Conservation (phyloP, 2,329 filamentous ascomycete species). For the Aspergillus udagawae region DNA sequence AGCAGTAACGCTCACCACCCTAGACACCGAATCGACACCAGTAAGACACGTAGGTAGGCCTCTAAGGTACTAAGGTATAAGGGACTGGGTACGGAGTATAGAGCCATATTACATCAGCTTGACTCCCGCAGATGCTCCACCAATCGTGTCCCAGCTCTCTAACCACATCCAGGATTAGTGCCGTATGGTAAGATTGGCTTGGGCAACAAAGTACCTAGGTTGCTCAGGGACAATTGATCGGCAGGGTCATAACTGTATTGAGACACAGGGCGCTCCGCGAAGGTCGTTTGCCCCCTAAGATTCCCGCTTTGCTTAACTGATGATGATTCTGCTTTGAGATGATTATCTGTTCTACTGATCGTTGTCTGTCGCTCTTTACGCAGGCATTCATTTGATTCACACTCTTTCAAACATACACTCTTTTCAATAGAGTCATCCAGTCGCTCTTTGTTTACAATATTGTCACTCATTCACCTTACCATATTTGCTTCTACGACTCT, state of each 20-base stretch:
- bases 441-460: slow-evolving; percentile 10
- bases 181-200: neutral
- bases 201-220: neutral
- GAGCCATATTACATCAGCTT: neutral
- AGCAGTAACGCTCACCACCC: neutral
- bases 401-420: slow-evolving; percentile 4
- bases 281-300: slow-evolving; percentile 5
- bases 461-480: slow-evolving; percentile 1
- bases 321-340: slow-evolving; percentile 10
- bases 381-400: slow-evolving; percentile 3
- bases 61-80: too few relatives aligned
- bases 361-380: slow-evolving; percentile 17
- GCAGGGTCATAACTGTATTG: slow-evolving; percentile 9
- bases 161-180: neutral
- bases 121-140: neutral
- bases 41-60: too few relatives aligned
- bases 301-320: slow-evolving; percentile 15
- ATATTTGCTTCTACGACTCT: neutral
- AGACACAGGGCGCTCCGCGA: slow-evolving; percentile 6
- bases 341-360: slow-evolving; percentile 13
- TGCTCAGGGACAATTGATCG: slow-evolving; percentile 1
- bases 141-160: neutral
- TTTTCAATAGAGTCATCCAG: slow-evolving; percentile 4
- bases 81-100: neutral
- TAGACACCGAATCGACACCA: neutral